These are phyloP conservation scores for Tolypocladium sp. DNA, from an alignment of 2,329 filamentous ascomycete species.

Conservation along the genomic window DNA sequence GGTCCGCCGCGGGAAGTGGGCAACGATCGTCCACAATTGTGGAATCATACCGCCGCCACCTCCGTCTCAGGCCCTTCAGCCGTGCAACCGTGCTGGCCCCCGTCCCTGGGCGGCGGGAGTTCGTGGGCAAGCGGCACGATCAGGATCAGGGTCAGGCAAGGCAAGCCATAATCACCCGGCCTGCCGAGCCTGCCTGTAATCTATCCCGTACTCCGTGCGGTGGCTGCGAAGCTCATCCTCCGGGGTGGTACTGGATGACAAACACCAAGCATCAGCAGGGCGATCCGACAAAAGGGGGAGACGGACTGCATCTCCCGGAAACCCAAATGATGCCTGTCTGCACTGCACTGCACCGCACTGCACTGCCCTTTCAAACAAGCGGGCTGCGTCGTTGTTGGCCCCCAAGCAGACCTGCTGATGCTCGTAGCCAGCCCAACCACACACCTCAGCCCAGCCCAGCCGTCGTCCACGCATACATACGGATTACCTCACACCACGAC, in stretches of 20 bases:
- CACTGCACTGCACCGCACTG: background rate
- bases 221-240: background rate
- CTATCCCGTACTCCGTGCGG: background rate
- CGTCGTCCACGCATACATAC: background rate
- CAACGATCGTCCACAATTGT: background rate
- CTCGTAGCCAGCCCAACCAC: background rate
- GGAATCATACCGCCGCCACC: background rate
- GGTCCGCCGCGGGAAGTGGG: constrained; percentile 1
- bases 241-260: background rate
- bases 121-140: background rate
- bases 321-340: background rate
- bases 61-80: background rate
- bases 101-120: background rate
- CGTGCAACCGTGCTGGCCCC: background rate
- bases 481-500: background rate
- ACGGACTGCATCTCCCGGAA: background rate
- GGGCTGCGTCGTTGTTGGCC: background rate
- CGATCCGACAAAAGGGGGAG: background rate
- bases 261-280: background rate
- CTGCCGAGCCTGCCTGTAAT: background rate
- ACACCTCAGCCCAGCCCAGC: background rate
- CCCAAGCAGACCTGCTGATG: background rate
- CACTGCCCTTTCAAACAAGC: background rate
- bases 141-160: background rate
- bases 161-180: background rate